Percentiles rank a stretch among this genome's conserved stretches.
Evolutionary conservation across 495 filamentous ascomycete genomes (phyloP).

Genomic region (Penicillium dipodomyicola): DNA sequence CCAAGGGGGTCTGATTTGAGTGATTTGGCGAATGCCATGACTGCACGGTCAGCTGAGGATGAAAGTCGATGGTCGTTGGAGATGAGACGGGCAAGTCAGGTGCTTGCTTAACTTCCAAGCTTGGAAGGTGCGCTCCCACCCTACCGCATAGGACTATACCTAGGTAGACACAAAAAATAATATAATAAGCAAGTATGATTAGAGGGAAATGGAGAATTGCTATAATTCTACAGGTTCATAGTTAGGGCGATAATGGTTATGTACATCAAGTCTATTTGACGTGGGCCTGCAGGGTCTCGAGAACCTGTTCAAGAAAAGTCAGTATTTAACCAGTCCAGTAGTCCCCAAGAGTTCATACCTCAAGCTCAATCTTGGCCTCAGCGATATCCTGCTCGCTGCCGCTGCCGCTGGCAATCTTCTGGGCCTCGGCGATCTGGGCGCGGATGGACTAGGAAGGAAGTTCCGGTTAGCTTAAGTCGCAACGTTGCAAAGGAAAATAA

Average conservation of each 20-base stretch:
- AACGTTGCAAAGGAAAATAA: slow-evolving; percentile 9
- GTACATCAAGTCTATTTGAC: slow-evolving; percentile 64
- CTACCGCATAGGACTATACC: slow-evolving; percentile 5
- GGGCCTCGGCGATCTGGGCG: slow-evolving; percentile 77
- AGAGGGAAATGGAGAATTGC: slow-evolving; percentile 32
- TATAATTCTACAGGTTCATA: slow-evolving; percentile 48
- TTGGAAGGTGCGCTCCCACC: slow-evolving; percentile 9
- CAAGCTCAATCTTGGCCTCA: slow-evolving; percentile 97
- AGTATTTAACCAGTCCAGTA: slow-evolving; percentile 9
- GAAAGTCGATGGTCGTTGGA: background rate
- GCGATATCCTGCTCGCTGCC: slow-evolving; percentile 97
- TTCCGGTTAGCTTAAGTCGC: slow-evolving; percentile 15
- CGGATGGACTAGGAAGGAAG: slow-evolving; percentile 34
- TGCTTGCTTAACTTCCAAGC: background rate
- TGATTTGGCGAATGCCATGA: slow-evolving; percentile 16
- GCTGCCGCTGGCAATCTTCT: slow-evolving; percentile 86
- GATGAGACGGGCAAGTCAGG: slow-evolving; percentile 5
- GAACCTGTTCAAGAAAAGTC: slow-evolving; percentile 48
- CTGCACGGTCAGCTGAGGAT: background rate
- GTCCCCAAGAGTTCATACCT: slow-evolving; percentile 57
- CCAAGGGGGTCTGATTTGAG: slow-evolving; percentile 25
- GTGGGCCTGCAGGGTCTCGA: slow-evolving; percentile 71
- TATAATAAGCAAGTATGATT: slow-evolving; percentile 12
- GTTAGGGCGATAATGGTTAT: slow-evolving; percentile 39
- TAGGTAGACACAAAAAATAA: background rate